Conservation (phyloP, 2,329 filamentous ascomycete genomes). For the Colletotrichum spaethianum region DNA sequence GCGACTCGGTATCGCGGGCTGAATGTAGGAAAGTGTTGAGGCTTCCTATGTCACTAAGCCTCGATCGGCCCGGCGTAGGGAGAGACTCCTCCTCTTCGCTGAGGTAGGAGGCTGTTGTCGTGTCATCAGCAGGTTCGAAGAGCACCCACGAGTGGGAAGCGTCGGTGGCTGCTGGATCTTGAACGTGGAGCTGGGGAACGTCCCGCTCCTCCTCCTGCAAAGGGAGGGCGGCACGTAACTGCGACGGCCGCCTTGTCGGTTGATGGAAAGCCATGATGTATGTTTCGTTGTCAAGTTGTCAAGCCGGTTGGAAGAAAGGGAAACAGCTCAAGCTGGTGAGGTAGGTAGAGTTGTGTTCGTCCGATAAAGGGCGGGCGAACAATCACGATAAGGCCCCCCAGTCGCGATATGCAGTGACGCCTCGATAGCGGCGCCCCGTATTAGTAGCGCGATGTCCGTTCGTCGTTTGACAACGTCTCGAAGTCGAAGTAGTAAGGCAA, state of each 20-base stretch:
- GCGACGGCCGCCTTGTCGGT: slow-evolving; percentile 66
- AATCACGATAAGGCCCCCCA: slow-evolving; percentile 36
- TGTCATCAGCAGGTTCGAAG: slow-evolving; percentile 80
- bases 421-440: slow-evolving; percentile 24
- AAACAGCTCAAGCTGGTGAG: slow-evolving; percentile 13
- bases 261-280: slow-evolving; percentile 72
- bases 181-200: slow-evolving; percentile 43
- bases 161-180: slow-evolving; percentile 44
- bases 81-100: slow-evolving; percentile 78
- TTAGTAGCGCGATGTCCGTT: slow-evolving; percentile 15
- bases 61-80: slow-evolving; percentile 77
- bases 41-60: slow-evolving; percentile 85
- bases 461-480: slow-evolving; percentile 20
- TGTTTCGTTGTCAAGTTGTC: slow-evolving; percentile 14
- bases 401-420: slow-evolving; percentile 36
- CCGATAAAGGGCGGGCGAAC: slow-evolving; percentile 20
- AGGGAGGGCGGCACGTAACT: slow-evolving; percentile 60
- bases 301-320: slow-evolving; percentile 9
- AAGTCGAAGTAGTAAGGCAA: slow-evolving; percentile 4
- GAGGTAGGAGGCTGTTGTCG: slow-evolving; percentile 75
- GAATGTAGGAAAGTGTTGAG: slow-evolving; percentile 78
- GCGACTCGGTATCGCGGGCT: slow-evolving; percentile 62
- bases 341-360: slow-evolving; percentile 20
- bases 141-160: slow-evolving; percentile 96
- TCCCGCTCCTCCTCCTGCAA: slow-evolving; percentile 58